Conservation (phyloP, 495 filamentous ascomycete species). For the Extremus antarcticus region DNA sequence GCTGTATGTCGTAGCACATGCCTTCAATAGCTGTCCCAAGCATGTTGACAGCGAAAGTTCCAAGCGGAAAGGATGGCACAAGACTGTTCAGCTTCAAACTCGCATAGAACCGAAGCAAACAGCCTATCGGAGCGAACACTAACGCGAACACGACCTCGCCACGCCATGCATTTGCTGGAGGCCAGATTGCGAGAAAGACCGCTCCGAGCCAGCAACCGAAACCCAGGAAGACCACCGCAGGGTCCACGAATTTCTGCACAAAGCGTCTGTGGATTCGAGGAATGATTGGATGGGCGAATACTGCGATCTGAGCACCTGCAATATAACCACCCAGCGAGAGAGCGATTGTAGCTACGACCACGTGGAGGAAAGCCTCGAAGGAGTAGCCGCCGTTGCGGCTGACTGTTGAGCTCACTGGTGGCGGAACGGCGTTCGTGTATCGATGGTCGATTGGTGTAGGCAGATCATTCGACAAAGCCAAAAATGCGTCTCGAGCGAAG, state of each 20-base stretch:
- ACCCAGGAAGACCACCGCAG: constrained; percentile 47
- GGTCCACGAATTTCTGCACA: constrained; percentile 53
- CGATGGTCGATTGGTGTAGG: constrained; percentile 37
- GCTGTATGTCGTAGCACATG: constrained; percentile 65
- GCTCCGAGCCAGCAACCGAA: constrained; percentile 72
- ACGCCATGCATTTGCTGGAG: constrained; percentile 63
- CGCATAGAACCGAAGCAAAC: constrained; percentile 60
- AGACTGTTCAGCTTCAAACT: constrained; percentile 57
- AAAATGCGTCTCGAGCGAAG: constrained; percentile 75
- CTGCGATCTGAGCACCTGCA: constrained; percentile 67
- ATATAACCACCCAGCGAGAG: constrained; percentile 59
- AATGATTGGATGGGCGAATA: constrained; percentile 43
- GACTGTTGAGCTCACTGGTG: constrained; percentile 15
- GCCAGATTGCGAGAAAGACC: constrained; percentile 60
- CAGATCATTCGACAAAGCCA: constrained; percentile 70
- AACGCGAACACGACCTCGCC: constrained; percentile 63
- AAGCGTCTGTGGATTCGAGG: constrained; percentile 49
- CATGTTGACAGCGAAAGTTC: constrained; percentile 80
- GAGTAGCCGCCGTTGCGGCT: constrained; percentile 67
- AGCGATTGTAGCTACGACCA: constrained; percentile 56
- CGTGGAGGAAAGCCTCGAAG: constrained; percentile 65
- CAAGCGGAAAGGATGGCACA: constrained; percentile 65
- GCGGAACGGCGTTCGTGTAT: constrained; percentile 13
- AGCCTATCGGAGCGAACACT: constrained; percentile 78
- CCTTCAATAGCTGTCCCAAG: constrained; percentile 56